A percentile compares a stretch with the other conserved stretches of the same genome.
phyloP scores from a whole-genome alignment of 2,329 filamentous ascomycete genomes.

The Exophiala aquamarina region DNA sequence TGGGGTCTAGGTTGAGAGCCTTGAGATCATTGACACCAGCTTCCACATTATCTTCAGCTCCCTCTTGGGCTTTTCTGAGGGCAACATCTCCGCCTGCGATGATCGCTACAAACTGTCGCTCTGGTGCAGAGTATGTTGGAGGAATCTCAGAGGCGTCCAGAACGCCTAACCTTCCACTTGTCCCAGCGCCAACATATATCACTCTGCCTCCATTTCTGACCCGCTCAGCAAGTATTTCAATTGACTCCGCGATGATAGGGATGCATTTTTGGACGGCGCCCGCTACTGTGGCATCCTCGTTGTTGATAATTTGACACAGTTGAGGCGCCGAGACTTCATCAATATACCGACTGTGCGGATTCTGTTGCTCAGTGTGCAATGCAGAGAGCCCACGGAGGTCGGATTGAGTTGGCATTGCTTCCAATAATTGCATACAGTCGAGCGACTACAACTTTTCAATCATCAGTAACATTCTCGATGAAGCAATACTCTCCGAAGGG shows the following conservation, averaged over 20 bases:
- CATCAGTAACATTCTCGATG: too few species aligned
- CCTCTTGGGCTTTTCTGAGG: constrained; percentile 42
- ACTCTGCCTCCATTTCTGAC: constrained; percentile 38
- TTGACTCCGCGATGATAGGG: constrained; percentile 34
- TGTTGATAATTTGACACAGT: constrained; percentile 41
- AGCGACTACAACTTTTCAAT: too few species aligned
- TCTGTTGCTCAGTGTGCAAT: constrained; percentile 41
- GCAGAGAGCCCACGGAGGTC: constrained; percentile 29
- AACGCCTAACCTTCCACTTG: constrained; percentile 46
- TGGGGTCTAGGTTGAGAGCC: constrained; percentile 31
- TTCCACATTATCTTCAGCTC: constrained; percentile 40
- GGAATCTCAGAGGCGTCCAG: constrained; percentile 45
- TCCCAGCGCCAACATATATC: constrained; percentile 45
- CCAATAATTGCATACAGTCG: too few species aligned
- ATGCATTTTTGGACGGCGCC: constrained; percentile 34
- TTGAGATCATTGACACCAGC: constrained; percentile 35
- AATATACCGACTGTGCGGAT: constrained; percentile 36
- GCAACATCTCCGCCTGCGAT: constrained; percentile 45
- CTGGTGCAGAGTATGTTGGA: constrained; percentile 42
- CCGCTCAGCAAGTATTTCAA: constrained; percentile 34
- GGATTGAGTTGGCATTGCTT: too few species aligned
- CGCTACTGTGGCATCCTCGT: constrained; percentile 37
- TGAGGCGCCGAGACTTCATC: constrained; percentile 39
- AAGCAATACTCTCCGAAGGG: too few species aligned
- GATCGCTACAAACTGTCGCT: constrained; percentile 41